A percentile compares a stretch with the other conserved stretches of the same genome.
Evolutionary conservation across 2,329 filamentous ascomycete genomes (phyloP).

Genomic region (Phyllosticta ampelicida): DNA sequence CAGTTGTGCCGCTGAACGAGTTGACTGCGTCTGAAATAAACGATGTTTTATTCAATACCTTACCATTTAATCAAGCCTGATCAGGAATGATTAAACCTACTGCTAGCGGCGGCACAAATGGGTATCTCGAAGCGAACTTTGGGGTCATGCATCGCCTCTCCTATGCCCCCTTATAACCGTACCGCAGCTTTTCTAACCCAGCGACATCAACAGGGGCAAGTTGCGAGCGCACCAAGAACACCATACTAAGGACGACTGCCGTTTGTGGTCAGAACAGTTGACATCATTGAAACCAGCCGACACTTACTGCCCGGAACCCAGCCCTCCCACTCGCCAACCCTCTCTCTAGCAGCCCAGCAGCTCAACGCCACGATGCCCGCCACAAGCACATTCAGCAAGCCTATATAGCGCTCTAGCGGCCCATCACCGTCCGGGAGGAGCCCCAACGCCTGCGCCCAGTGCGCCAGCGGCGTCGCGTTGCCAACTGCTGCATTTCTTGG

Average conservation of each 20-base stretch:
- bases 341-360: conserved; percentile 16
- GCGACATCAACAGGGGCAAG: conserved; percentile 58
- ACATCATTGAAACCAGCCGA: conserved; percentile 24
- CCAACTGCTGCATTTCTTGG: conserved; percentile 18
- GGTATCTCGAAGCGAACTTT: background rate
- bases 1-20: background rate
- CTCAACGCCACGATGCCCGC: conserved; percentile 37
- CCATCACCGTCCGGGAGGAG: conserved; percentile 14
- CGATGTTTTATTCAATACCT: background rate
- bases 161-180: conserved; percentile 10
- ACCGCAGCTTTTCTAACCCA: conserved; percentile 5
- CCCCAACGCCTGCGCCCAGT: background rate
- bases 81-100: background rate
- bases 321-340: conserved; percentile 22
- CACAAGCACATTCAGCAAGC: conserved; percentile 47
- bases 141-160: background rate
- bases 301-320: conserved; percentile 25
- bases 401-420: conserved; percentile 49
- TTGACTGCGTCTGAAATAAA: background rate
- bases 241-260: conserved; percentile 48
- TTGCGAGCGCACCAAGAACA: conserved; percentile 52
- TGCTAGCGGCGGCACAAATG: background rate
- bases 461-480: conserved; percentile 4
- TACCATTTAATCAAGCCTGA: background rate
- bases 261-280: background rate